Evolutionary conservation across 768 basidiomycete genomes (phyloP).

Genomic region (Pleurotus pulmonarius): DNA sequence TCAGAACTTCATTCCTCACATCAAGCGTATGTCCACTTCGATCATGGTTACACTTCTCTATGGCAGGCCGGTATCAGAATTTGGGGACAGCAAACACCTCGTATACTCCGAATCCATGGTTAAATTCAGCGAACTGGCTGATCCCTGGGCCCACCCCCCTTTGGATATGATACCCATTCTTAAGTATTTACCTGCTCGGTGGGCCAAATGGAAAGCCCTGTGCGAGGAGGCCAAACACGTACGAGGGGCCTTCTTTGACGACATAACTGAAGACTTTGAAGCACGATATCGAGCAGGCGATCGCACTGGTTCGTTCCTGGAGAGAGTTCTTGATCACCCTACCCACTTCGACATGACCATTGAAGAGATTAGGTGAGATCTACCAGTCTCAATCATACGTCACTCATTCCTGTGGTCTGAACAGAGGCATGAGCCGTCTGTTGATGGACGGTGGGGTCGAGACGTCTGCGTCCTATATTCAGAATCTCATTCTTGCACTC

Average conservation of each 20-base stretch:
- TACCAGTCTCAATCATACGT: neutral
- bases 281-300: conserved; percentile 19
- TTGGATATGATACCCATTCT: conserved; percentile 30
- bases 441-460: neutral
- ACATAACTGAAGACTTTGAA: conserved; percentile 21
- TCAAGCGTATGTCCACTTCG: no score
- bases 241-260: conserved; percentile 27
- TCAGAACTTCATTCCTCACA: no score
- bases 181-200: conserved; percentile 27
- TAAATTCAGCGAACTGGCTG: neutral
- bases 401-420: neutral
- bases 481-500: conserved; percentile 22
- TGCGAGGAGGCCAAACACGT: conserved; percentile 15
- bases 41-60: conserved; percentile 25
- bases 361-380: conserved; percentile 19
- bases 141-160: conserved; percentile 23
- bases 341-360: conserved; percentile 20
- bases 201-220: conserved; percentile 28
- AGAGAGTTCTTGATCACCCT: conserved; percentile 20
- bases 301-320: conserved; percentile 27
- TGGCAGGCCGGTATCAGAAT: conserved; percentile 24
- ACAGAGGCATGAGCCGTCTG: neutral
- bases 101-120: conserved; percentile 25
- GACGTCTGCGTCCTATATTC: neutral
- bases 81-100: conserved; percentile 21